phyloP scores from a whole-genome alignment of 148 eudicot genomes.

The Fallopia convolvulus region DNA sequence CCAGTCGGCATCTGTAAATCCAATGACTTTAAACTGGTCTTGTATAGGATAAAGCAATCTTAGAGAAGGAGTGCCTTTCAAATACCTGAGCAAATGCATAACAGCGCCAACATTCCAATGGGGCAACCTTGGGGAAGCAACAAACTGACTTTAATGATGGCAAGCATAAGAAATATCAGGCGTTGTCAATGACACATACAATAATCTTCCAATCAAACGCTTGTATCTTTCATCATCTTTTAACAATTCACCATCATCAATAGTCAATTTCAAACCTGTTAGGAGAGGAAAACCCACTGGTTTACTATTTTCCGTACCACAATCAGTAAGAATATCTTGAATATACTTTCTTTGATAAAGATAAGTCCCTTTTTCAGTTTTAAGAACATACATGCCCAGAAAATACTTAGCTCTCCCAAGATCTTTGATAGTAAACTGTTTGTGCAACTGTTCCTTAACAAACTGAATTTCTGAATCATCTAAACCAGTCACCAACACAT shows the following conservation, averaged over 20 bases:
- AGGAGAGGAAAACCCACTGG: not conserved
- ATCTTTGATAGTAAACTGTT: not conserved
- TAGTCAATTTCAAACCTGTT: not conserved
- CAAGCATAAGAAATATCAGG: slow-evolving; percentile 13
- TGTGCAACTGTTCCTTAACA: not conserved
- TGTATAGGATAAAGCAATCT: too few relatives aligned
- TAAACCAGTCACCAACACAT: not conserved
- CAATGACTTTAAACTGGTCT: not conserved
- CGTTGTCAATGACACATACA: not conserved
- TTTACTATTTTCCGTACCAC: not conserved
- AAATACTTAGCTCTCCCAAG: not conserved
- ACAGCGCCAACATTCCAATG: too few relatives aligned
- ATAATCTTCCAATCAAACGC: slow-evolving; percentile 5
- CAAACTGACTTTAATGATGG: slow-evolving; percentile 2
- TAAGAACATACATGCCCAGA: not conserved
- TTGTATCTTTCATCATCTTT: not conserved
- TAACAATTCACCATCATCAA: not conserved
- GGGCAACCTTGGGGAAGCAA: too few relatives aligned
- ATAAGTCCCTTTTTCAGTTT: not conserved
- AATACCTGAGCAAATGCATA: too few relatives aligned
- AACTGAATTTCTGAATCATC: not conserved
- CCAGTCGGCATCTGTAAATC: not conserved
- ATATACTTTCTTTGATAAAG: not conserved
- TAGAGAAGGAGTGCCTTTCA: too few relatives aligned
- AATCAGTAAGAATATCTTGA: not conserved